Evolutionary conservation across 345 rosid genomes (phyloP), one percentile per base, ranked within the genome.

Genomic region (Laguncularia racemosa): DNA sequence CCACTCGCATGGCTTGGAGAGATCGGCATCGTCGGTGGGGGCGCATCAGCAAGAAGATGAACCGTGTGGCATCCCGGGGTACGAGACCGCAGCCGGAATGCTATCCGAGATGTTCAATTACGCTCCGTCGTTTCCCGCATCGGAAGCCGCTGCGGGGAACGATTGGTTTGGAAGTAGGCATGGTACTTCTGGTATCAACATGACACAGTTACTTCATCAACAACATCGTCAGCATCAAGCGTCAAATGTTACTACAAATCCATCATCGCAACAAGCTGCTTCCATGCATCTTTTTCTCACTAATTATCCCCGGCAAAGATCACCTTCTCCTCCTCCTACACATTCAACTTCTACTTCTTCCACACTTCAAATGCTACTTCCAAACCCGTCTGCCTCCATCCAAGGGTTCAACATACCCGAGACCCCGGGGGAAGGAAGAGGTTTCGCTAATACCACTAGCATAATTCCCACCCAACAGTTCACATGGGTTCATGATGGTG

Each of bases 21-120:
- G 81, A 73, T 64, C 81, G 50, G 62, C 58, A 15, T 50, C 28
- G 16, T 20, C 60, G 16, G 23, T 40, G 38, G 7, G 50, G 49
- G 38, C 48, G 14, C 60, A 57, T 45, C 60, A 57, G 19, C 82
- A 67, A 50, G 82, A 74, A 23, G 83, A 81, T 50, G 77, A 74
- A 56, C 57, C 78, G 45, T 69, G 56, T 50, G 68, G 67, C 10
- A 72, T 83, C 60, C 88, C 95, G 28, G 91, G 71, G 19, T 86
- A 90, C 20, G 92, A 84, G 71, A 33, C 40, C 9, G 71, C 84
- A 2, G 78, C 84, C 64, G 95, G 95, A 14, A 87, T 90, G 84
- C 67, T 87, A 68, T 87, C 95, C 4, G 95, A 90, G 63, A 90
- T 90, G 95, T 83, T 90, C 73, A 83, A 75, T 73, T 85, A 81